phyloP scores from a whole-genome alignment of 306 rosid genomes.

The Lupinus albus region DNA sequence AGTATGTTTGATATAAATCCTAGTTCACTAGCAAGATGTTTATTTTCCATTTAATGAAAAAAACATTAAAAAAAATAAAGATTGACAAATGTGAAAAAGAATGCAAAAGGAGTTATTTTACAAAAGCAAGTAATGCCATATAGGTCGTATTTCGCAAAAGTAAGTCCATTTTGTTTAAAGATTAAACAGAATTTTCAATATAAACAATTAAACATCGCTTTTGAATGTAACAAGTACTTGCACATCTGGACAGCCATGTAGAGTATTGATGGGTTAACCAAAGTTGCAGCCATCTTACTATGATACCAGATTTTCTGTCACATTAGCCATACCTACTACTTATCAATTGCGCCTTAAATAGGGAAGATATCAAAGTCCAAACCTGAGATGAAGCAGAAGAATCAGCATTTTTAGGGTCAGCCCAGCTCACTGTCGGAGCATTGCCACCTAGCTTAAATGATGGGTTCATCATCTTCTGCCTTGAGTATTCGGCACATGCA shows the following conservation, averaged over 20 bases:
- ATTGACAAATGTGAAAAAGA: conserved; percentile 15
- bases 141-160: neutral
- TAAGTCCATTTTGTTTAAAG: neutral
- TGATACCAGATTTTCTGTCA: conserved; percentile 11
- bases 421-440: conserved; percentile 99
- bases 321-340: conserved; percentile 33
- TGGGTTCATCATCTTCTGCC: conserved; percentile 86
- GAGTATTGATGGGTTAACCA: neutral
- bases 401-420: conserved; percentile 92
- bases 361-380: conserved; percentile 12
- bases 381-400: conserved; percentile 97
- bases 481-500: conserved; percentile 90
- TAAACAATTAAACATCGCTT: neutral
- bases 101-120: neutral
- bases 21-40: conserved; percentile 20
- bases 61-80: neutral
- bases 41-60: conserved; percentile 11
- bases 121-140: conserved; percentile 7
- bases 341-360: conserved; percentile 28
- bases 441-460: conserved; percentile 83
- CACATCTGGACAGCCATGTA: conserved; percentile 2
- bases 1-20: conserved; percentile 5
- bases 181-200: conserved; percentile 6
- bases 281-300: conserved; percentile 7
- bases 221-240: conserved; percentile 12